A percentile compares a stretch with the other conserved stretches of the same genome.
Evolutionary conservation across 148 eudicot genomes (phyloP).

Genomic region (Heliamphora exappendiculata): DNA sequence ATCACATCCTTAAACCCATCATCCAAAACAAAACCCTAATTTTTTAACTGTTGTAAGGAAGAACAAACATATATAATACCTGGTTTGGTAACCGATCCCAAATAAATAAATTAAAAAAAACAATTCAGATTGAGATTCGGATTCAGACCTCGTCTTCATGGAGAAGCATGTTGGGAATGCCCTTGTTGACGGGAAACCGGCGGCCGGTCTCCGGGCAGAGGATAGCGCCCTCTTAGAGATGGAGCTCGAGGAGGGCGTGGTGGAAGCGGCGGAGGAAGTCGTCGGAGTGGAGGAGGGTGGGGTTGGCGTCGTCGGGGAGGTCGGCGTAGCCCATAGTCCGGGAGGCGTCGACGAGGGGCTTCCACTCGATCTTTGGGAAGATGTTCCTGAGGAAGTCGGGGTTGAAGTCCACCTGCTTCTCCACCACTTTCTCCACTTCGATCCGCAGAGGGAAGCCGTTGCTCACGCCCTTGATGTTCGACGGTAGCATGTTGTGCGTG

Average conservation of each 20-base stretch:
- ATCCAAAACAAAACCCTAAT: background rate
- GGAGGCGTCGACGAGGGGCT: constrained; percentile 67
- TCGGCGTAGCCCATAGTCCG: constrained; percentile 54
- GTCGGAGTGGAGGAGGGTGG: constrained; percentile 33
- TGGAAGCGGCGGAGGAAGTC: constrained; percentile 48
- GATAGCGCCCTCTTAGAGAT: constrained; percentile 82
- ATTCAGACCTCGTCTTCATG: constrained; percentile 70
- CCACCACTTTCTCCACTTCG: constrained; percentile 50
- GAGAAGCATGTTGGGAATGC: constrained; percentile 71
- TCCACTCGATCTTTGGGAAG: constrained; percentile 75
- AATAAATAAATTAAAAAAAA: background rate
- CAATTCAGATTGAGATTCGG: constrained; percentile 35
- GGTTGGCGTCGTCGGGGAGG: constrained; percentile 37
- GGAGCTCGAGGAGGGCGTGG: constrained; percentile 82
- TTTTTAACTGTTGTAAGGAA: no score
- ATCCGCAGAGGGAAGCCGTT: constrained; percentile 73
- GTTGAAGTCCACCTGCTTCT: constrained; percentile 65
- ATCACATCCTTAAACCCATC: background rate
- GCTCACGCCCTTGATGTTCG: constrained; percentile 80
- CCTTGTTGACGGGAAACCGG: constrained; percentile 50
- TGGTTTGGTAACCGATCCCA: background rate
- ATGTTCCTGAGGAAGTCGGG: constrained; percentile 69
- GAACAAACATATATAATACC: background rate
- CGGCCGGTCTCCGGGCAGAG: constrained; percentile 77
- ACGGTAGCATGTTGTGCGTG: constrained; percentile 93